These are phyloP conservation scores for Aspergillus sp. DNA, from an alignment of 2,329 filamentous ascomycete species.

Conservation along the genomic window DNA sequence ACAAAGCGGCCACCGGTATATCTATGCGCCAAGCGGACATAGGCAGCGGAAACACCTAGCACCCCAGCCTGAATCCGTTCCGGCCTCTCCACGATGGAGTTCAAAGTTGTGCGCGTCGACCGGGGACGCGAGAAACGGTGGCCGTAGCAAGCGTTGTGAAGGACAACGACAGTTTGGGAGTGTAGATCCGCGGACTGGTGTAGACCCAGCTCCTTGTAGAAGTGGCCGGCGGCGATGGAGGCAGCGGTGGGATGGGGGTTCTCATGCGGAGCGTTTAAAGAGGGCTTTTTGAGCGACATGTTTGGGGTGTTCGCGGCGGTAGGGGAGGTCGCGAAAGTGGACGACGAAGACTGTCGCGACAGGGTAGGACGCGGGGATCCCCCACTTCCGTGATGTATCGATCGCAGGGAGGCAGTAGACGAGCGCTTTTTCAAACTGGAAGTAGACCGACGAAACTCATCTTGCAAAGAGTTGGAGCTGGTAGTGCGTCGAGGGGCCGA, in stretches of 20 bases:
- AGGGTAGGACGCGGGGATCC: constrained; percentile 31
- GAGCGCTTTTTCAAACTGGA: constrained; percentile 39
- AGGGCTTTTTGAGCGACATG: constrained; percentile 29
- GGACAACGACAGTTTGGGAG: constrained; percentile 72
- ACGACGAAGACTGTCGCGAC: constrained; percentile 33
- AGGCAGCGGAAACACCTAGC: constrained; percentile 79
- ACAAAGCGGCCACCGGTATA: constrained; percentile 70
- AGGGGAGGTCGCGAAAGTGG: constrained; percentile 29
- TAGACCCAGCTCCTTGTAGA: constrained; percentile 66
- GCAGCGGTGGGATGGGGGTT: constrained; percentile 45
- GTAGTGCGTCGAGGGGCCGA: constrained; percentile 30
- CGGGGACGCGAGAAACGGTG: constrained; percentile 86
- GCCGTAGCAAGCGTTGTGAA: constrained; percentile 93
- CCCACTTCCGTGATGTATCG: constrained; percentile 27
- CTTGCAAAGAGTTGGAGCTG: constrained; percentile 36
- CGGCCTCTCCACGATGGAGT: constrained; percentile 86
- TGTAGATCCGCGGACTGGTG: constrained; percentile 52
- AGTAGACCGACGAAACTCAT: constrained; percentile 37
- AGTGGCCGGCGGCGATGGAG: constrained; percentile 65
- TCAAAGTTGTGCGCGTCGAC: constrained; percentile 68
- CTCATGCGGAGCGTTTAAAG: constrained; percentile 23
- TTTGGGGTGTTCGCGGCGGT: constrained; percentile 12
- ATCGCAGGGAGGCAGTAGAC: constrained; percentile 40
- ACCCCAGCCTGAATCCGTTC: constrained; percentile 84
- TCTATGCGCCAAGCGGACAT: constrained; percentile 82